Evolutionary conservation across 1,284 basidiomycete genomes (phyloP), one percentile per base, ranked within the genome.

Genomic region (Naganishia liquefaciens): DNA sequence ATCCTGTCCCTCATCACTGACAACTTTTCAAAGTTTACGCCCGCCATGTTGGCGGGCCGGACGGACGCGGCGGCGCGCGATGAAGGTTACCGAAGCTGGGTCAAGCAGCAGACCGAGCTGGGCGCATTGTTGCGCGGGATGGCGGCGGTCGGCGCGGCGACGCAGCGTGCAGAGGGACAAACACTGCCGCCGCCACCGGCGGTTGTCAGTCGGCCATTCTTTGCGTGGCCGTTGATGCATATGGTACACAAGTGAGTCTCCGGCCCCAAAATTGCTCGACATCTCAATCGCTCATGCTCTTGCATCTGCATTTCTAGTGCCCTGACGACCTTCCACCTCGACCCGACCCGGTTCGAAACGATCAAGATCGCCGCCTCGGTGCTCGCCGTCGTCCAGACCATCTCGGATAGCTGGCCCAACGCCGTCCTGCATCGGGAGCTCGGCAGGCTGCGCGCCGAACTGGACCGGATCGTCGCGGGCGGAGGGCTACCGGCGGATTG

Each of bases 321-420:
- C 17, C 49, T 65, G 15, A 30, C 50, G 9, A 44, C 57, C 7
- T 66, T 62, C 33, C 50, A 49, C 37, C 44, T 52, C 40, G 60
- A 66, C 47, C 58, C 52, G 17, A 47, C 58, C 15, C 50, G 51
- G 1, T 49, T 51, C 21, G 53, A 66, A 37, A 60, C 64, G 30
- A 60, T 66, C 27, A 49, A 66, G 30, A 52, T 57, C 46, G 64
- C 60, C 33, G 49, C 51, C 1, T 52, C 37, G 15, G 42, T 66
- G 3, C 40, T 62, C 15, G 40, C 39, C 33, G 46, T 49, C 52
- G 47, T 66, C 27, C 13, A 28, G n/a, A 51, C 33, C 52, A 49
- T 66, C 23, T 52, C 64, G 10, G 28, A 47, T 25, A 37, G 58
- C 21, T 66, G 64, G 64, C 64, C 64, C 11, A 65, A 51, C 25